Conservation (phyloP, 306 rosid genomes). For the Inga laurina region DNA sequence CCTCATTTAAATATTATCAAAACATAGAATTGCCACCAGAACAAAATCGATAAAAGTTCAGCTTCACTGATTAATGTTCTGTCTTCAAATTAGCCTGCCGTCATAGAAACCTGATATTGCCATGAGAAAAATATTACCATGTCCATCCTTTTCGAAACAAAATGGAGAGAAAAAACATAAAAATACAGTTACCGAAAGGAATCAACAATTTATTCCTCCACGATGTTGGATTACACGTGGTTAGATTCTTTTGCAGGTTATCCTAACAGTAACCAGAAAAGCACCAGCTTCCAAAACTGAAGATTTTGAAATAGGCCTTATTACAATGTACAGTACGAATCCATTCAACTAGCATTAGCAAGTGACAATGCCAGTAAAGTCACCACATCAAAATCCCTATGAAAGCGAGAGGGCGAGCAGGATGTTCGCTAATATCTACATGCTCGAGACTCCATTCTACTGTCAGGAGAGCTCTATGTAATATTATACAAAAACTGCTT, state of each 20-base stretch:
- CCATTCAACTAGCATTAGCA: background rate
- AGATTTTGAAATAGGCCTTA: conserved; percentile 20
- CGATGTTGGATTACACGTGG: background rate
- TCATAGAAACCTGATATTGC: background rate
- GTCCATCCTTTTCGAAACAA: background rate
- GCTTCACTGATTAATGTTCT: background rate
- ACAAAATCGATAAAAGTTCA: background rate
- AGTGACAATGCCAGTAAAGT: conserved; percentile 4
- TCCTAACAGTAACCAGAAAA: background rate
- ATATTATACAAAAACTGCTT: conserved; percentile 45
- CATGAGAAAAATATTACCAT: background rate
- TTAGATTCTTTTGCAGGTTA: background rate
- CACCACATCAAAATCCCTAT: conserved; percentile 25
- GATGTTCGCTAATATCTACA: conserved; percentile 36
- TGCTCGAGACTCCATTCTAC: conserved; percentile 22
- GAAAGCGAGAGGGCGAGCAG: conserved; percentile 7
- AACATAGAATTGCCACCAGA: background rate
- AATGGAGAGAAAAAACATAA: background rate
- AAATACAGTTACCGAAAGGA: background rate
- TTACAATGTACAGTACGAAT: conserved; percentile 13
- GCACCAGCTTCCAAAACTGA: background rate
- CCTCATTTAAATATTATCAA: background rate
- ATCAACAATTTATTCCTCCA: conserved; percentile 14
- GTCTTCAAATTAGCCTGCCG: background rate
- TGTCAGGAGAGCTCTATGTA: conserved; percentile 34